Conservation (phyloP, 2,329 filamentous ascomycete species). For the Penicillium sp. region DNA sequence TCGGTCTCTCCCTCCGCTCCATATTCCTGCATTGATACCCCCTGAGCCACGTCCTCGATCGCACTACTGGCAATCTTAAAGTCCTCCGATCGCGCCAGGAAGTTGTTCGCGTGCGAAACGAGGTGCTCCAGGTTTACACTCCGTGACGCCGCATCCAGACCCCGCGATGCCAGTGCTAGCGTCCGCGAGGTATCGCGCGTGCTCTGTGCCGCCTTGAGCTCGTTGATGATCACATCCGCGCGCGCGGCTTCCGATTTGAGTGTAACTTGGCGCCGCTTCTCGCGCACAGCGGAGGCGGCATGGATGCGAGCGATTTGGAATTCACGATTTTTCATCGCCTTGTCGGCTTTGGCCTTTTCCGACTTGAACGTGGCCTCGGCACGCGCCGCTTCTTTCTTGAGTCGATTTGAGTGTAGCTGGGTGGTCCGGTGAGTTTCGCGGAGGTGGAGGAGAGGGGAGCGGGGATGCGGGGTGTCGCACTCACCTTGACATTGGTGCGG, state of each 20-base stretch:
- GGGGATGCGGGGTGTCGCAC: slow-evolving; percentile 2
- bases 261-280: slow-evolving; percentile 44
- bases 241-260: slow-evolving; percentile 44
- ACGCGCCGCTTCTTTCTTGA: slow-evolving; percentile 45
- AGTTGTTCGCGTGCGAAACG: slow-evolving; percentile 41
- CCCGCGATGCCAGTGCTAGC: slow-evolving; percentile 41
- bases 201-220: slow-evolving; percentile 45
- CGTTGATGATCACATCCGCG: slow-evolving; percentile 47
- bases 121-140: slow-evolving; percentile 44
- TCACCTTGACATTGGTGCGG: slow-evolving; percentile 40
- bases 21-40: slow-evolving; percentile 41
- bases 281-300: slow-evolving; percentile 43
- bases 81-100: slow-evolving; percentile 38
- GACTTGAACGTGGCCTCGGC: slow-evolving; percentile 44
- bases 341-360: slow-evolving; percentile 46
- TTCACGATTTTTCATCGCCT: slow-evolving; percentile 45
- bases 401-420: slow-evolving; percentile 45
- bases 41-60: slow-evolving; percentile 40
- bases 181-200: slow-evolving; percentile 45
- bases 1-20: slow-evolving; percentile 41
- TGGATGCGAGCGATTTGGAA: slow-evolving; percentile 48
- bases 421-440: not conserved
- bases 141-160: slow-evolving; percentile 42
- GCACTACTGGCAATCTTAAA: slow-evolving; percentile 42
- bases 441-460: slow-evolving; percentile 2